Evolutionary conservation across 2,329 filamentous ascomycete genomes (phyloP).

Genomic region (Leptodontidium sp.): DNA sequence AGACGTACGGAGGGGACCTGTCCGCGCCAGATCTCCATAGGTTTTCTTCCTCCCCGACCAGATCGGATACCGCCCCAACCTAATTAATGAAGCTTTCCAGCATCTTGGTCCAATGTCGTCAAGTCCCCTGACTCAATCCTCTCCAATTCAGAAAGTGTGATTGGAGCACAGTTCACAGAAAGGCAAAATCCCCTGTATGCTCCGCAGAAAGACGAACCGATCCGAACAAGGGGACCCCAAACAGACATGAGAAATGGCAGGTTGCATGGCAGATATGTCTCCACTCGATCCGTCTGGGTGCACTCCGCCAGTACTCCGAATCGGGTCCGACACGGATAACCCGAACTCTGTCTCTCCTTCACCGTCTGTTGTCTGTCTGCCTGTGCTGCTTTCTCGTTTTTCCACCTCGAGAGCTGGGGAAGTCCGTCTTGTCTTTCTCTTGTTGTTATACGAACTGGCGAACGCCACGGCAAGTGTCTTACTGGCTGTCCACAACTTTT

Average conservation of each 20-base stretch:
- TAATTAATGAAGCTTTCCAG: slow-evolving; percentile 12
- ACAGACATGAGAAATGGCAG: slow-evolving; percentile 15
- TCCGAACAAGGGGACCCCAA: slow-evolving; percentile 7
- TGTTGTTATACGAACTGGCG: neutral
- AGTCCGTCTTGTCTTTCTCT: neutral
- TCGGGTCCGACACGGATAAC: neutral
- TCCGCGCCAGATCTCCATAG: slow-evolving; percentile 1
- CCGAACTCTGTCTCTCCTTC: slow-evolving; percentile 5
- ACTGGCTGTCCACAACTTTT: neutral
- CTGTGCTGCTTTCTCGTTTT: slow-evolving; percentile 4
- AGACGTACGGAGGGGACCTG: neutral
- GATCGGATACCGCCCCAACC: slow-evolving; percentile 1
- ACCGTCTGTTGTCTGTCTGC: slow-evolving; percentile 2
- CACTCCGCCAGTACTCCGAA: slow-evolving; percentile 3
- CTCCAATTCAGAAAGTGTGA: neutral
- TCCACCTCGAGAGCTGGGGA: neutral
- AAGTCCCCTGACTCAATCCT: slow-evolving; percentile 11
- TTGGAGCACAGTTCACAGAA: slow-evolving; percentile 1
- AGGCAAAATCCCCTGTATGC: neutral
- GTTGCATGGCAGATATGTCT: slow-evolving; percentile 8
- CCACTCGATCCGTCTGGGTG: slow-evolving; percentile 4
- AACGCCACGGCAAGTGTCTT: neutral
- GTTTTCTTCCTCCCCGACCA: neutral
- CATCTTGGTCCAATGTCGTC: neutral
- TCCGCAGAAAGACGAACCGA: slow-evolving; percentile 2